phyloP scores from a whole-genome alignment of 441 rosid species.

The Gossypium aridum region DNA sequence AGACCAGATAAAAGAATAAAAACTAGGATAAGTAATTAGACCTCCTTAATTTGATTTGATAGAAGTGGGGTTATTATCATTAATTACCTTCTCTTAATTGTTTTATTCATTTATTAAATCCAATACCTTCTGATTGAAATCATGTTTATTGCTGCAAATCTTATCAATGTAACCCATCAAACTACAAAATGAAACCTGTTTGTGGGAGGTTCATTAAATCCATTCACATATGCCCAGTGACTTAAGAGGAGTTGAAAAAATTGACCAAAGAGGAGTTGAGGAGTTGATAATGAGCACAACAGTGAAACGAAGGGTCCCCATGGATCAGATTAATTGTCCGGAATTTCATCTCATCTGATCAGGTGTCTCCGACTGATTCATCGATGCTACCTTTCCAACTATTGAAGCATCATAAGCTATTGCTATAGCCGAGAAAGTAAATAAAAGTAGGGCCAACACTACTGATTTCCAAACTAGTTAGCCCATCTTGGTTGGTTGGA shows the following conservation, averaged over 20 bases:
- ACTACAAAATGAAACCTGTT: not conserved
- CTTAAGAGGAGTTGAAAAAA: not conserved
- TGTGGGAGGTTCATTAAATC: not conserved
- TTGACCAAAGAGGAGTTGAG: too few relatives aligned
- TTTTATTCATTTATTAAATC: not conserved
- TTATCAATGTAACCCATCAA: not conserved
- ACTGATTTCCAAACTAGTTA: conserved; percentile 10
- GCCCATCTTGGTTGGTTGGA: conserved; percentile 4
- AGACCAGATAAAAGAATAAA: not conserved
- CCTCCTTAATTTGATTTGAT: not conserved
- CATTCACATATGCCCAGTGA: not conserved
- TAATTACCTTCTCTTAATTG: not conserved
- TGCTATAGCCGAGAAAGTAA: not conserved
- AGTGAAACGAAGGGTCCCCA: not conserved
- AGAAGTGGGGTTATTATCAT: not conserved
- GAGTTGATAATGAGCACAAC: not conserved
- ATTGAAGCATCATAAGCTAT: conserved; percentile 20
- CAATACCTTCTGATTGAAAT: not conserved
- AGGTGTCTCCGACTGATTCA: conserved; percentile 28
- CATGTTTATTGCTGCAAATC: not conserved
- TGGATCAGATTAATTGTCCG: conserved; percentile 16
- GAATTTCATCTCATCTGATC: conserved; percentile 14
- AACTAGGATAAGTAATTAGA: not conserved
- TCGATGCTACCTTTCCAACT: conserved; percentile 20
- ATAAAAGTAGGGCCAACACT: conserved; percentile 13